phyloP scores from a whole-genome alignment of 73 alveolate species.

The Tetrahymena malaccensis region DNA sequence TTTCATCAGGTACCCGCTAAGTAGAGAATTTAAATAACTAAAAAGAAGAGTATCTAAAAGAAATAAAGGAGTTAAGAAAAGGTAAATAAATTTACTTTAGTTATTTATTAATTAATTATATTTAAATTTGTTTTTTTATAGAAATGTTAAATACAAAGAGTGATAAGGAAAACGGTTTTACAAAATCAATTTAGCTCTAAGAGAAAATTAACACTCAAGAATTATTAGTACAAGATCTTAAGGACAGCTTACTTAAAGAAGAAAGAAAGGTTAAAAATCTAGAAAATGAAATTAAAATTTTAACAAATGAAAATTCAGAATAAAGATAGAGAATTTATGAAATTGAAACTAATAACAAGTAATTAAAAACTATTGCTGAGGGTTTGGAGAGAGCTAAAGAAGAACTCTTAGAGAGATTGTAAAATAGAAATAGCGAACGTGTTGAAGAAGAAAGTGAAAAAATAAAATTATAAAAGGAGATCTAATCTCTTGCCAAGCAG shows the following conservation, averaged over 20 bases:
- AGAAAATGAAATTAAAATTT: constrained; percentile 16
- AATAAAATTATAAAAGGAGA: not conserved
- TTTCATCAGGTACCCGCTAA: not conserved
- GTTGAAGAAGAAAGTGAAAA: constrained; percentile 32
- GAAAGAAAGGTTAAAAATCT: constrained; percentile 6
- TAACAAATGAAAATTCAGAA: not conserved
- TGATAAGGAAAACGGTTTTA: constrained; percentile 3
- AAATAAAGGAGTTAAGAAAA: constrained; percentile 26
- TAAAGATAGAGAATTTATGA: constrained; percentile 6
- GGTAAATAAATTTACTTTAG: not conserved
- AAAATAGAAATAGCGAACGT: constrained; percentile 16
- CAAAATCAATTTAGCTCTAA: constrained; percentile 10
- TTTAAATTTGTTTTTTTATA: not conserved
- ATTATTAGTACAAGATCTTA: not conserved
- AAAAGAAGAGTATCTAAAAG: constrained; percentile 27
- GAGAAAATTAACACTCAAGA: constrained; percentile 22
- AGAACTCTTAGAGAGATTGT: constrained; percentile 25
- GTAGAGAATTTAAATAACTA: constrained; percentile 19
- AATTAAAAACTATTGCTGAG: constrained; percentile 28
- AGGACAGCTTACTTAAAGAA: constrained; percentile 17
- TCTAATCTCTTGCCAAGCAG: not conserved
- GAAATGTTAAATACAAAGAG: not conserved
- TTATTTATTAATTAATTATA: not conserved
- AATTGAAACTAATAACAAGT: constrained; percentile 3
- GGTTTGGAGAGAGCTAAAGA: constrained; percentile 26